phyloP scores from a whole-genome alignment of 306 rosid species.

The Malus asiatica region DNA sequence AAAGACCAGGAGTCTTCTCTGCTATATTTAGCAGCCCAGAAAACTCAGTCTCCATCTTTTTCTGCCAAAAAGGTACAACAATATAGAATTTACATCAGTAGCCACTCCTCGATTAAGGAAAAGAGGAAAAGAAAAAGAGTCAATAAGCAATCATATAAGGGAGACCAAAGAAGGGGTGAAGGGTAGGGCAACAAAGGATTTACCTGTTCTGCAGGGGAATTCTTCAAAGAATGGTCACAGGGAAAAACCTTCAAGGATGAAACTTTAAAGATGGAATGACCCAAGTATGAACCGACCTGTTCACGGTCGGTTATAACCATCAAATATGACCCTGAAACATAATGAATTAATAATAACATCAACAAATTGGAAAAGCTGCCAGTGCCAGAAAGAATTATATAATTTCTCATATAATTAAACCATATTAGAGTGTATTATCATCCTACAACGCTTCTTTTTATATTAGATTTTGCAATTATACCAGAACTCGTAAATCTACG shows the following conservation, averaged over 20 bases:
- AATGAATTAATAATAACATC: conserved; percentile 18
- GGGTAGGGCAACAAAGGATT: conserved; percentile 12
- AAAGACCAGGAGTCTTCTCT: conserved; percentile 82
- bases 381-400: neutral
- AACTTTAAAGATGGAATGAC: conserved; percentile 74
- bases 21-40: conserved; percentile 61
- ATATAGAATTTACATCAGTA: conserved; percentile 20
- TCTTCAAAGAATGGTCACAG: conserved; percentile 67
- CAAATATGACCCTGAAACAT: conserved; percentile 65
- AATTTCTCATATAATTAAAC: neutral
- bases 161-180: neutral
- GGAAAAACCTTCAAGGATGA: conserved; percentile 69
- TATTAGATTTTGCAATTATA: neutral
- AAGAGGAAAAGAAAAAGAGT: neutral
- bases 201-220: conserved; percentile 68
- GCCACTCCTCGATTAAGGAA: neutral
- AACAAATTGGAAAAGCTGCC: conserved; percentile 14
- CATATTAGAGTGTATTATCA: neutral
- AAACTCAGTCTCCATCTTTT: conserved; percentile 79
- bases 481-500: neutral
- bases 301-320: conserved; percentile 67
- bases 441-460: neutral
- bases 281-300: conserved; percentile 74
- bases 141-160: neutral
- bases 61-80: conserved; percentile 44